Evolutionary conservation across 1,284 basidiomycete genomes (phyloP).

Genomic region (Cystobasidium slooffiae): DNA sequence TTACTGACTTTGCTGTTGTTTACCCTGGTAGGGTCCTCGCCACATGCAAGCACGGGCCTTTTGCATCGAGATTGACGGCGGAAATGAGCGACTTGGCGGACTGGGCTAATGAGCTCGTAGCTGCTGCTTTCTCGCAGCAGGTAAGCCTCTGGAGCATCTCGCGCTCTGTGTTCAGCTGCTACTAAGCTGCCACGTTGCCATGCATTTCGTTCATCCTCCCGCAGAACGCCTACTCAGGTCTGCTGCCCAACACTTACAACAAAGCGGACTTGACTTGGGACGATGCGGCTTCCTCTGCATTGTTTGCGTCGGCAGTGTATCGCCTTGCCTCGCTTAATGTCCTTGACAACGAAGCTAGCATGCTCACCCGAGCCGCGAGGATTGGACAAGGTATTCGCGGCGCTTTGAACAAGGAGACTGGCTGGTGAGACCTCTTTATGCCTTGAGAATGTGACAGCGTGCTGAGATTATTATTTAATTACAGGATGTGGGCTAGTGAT

Average conservation of each 20-base stretch:
- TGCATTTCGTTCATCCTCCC: too few relatives aligned
- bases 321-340: constrained; percentile 65
- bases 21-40: constrained; percentile 74
- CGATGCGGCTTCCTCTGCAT: constrained; percentile 73
- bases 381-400: constrained; percentile 63
- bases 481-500: constrained; percentile 56
- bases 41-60: constrained; percentile 69
- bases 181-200: background rate
- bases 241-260: constrained; percentile 42
- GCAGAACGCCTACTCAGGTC: constrained; percentile 39
- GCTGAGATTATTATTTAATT: too few relatives aligned
- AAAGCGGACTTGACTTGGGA: constrained; percentile 63
- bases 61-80: constrained; percentile 61
- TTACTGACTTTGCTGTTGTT: too few relatives aligned
- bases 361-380: constrained; percentile 62
- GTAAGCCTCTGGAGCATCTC: constrained; percentile 56
- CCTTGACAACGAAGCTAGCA: constrained; percentile 62
- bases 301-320: constrained; percentile 78
- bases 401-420: constrained; percentile 54
- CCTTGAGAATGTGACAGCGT: constrained; percentile 23
- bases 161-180: constrained; percentile 43
- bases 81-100: constrained; percentile 67
- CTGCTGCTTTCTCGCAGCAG: constrained; percentile 68
- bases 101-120: constrained; percentile 75
- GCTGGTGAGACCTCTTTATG: constrained; percentile 36